These are phyloP conservation scores for Clathrospora elynae DNA, from an alignment of 2,329 filamentous ascomycete genomes.

Conservation along the genomic window DNA sequence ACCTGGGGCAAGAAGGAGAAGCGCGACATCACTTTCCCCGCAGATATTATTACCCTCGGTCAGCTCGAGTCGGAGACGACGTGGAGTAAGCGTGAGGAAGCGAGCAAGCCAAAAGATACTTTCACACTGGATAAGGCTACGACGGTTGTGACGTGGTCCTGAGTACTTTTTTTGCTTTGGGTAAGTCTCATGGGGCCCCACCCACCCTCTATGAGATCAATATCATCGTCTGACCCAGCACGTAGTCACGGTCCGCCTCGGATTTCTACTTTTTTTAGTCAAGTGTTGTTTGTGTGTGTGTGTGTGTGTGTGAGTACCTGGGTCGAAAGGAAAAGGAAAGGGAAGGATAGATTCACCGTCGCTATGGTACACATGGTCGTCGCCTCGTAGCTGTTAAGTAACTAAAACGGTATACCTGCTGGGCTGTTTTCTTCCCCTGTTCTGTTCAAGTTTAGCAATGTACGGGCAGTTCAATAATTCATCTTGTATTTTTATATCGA, in stretches of 20 bases:
- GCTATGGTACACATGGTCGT: too few relatives aligned
- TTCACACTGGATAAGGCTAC: constrained; percentile 21
- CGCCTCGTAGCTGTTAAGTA: too few relatives aligned
- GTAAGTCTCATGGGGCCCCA: too few relatives aligned
- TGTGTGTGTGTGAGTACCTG: background rate
- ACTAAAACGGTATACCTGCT: too few relatives aligned
- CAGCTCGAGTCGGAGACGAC: constrained; percentile 15
- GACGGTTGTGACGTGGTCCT: constrained; percentile 26
- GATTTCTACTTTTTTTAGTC: background rate
- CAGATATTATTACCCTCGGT: constrained; percentile 11
- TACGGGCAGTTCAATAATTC: too few relatives aligned
- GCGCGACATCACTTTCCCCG: constrained; percentile 10
- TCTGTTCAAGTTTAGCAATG: too few relatives aligned
- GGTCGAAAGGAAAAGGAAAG: too few relatives aligned
- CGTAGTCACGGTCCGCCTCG: background rate
- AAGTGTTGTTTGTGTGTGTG: background rate
- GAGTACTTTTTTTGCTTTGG: too few relatives aligned
- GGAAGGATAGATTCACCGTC: background rate
- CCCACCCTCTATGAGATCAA: too few relatives aligned
- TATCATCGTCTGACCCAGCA: background rate
- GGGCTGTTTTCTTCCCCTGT: too few relatives aligned
- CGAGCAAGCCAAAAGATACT: constrained; percentile 14
- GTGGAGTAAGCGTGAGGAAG: constrained; percentile 29
- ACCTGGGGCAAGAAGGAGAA: constrained; percentile 26
- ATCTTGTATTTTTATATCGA: too few relatives aligned